Evolutionary conservation across 768 basidiomycete species (phyloP), one percentile per base, ranked within the genome.

Genomic region (Baorangia bicolor): DNA sequence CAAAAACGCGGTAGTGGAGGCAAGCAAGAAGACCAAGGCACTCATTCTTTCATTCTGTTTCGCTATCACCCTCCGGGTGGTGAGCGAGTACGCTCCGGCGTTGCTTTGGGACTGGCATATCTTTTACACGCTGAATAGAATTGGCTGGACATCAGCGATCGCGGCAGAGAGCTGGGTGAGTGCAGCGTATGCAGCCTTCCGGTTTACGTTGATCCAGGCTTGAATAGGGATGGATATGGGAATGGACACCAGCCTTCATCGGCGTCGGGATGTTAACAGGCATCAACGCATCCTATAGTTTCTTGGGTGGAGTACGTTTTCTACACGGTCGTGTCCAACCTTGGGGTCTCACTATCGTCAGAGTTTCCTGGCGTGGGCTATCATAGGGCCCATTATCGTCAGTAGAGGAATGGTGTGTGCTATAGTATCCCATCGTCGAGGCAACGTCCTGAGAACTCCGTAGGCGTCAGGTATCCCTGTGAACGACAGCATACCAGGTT

Each of bases 291-390:
- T 79, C 78, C 39, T 83, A 78, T 74, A 81, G 81, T 66, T 84
- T 83, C 74, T 73, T 67, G 47, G 42, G 62, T 20, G 66, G 65
- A 1, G 81, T 82, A 61, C 59, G 80, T 42, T 10, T 41, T 42
- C 14, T 23, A 42, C 41, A 4, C 21, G 18, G 16, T 18, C 18
- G 4, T 42, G 16, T 25, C 23, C 12, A 41, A 41, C 18, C 4
- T 25, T 20, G 21, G 25, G 5, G 18, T 27, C 2, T 44, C 23
- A 42, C 14, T 25, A 5, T 42, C 35, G 18, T 37, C 18, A 61
- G 65, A 83, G 80, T 83, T 63, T 85, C 46, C 75, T 85, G 37
- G 83, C 85, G 2, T 86, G 84, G 83, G 84, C 80, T 43, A 81
- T 86, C 69, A 80, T 87, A 49, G 79, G 81, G 3, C 85, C 85